Conservation (phyloP, 2,329 filamentous ascomycete genomes). For the Neofusicoccum kwambonambiense region DNA sequence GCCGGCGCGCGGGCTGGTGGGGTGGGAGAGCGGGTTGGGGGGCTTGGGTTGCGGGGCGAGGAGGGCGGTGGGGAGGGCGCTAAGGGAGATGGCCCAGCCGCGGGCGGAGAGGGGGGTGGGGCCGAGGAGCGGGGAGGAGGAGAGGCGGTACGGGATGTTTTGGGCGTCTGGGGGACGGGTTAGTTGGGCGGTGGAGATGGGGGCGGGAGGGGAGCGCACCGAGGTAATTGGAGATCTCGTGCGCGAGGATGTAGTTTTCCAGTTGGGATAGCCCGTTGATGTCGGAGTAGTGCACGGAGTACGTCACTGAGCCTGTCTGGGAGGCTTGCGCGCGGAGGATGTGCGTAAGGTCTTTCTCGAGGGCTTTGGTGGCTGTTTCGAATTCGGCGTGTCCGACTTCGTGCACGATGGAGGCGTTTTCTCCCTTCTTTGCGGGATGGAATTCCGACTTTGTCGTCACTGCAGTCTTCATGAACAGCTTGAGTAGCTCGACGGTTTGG, state of each 20-base stretch:
- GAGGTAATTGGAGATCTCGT: constrained; percentile 32
- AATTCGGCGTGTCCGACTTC: constrained; percentile 27
- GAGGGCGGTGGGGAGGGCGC: constrained; percentile 26
- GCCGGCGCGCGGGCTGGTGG: constrained; percentile 16
- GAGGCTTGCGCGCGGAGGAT: constrained; percentile 23
- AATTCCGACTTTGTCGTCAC: constrained; percentile 31
- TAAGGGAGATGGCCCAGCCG: constrained; percentile 35
- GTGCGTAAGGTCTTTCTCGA: constrained; percentile 30
- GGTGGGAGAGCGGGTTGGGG: constrained; percentile 11
- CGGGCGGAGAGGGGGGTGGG: constrained; percentile 28
- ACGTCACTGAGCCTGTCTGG: constrained; percentile 24
- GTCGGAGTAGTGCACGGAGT: constrained; percentile 36
- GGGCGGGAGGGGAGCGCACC: constrained; percentile 22
- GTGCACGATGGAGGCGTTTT: constrained; percentile 28
- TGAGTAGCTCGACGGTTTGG: constrained; percentile 27
- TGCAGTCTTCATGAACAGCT: constrained; percentile 27
- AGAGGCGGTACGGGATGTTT: constrained; percentile 30
- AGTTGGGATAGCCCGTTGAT: constrained; percentile 35
- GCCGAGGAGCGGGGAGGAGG: constrained; percentile 33
- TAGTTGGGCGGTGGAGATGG: neutral
- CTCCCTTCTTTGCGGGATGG: constrained; percentile 29
- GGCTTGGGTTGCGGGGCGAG: constrained; percentile 26
- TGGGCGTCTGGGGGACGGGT: constrained; percentile 24
- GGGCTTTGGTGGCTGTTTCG: constrained; percentile 31
- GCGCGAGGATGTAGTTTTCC: constrained; percentile 37